Base-by-base conservation (phyloP, 202 grass and related monocot genomes). In the Zizania palustris region DNA sequence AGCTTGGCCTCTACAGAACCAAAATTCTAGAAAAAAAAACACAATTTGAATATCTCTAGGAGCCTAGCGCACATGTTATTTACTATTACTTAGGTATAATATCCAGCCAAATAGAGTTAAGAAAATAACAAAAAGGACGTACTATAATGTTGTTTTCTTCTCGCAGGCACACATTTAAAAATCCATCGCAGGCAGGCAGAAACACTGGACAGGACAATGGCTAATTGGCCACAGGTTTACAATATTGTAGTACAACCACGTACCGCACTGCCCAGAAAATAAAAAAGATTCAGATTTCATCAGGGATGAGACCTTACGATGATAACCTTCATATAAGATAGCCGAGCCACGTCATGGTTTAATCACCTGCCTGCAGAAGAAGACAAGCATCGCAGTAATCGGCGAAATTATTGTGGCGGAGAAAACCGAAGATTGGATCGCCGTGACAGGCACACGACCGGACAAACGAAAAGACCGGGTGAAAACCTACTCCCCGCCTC, bases 391-490 rank as follows among this genome's bases (percentile, higher is more conserved):
- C 36, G 76, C 54, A 51, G 80, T 83, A 15, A 41, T 18, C 81
- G 53, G 33, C 39, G 58, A 28, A 28, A 60, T n/a, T 12, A 37
- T 15, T 57, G 15, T 6, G 1, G 19, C 50, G 28, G 19, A 54
- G 71, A 81, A 63, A 60, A 80, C 15, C 63, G 57, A 75, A 33
- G 57, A 64, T 48, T 58, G 36, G 65, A 58, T 67, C n/a, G n/a
- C 46, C 48, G 34, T 28, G 84, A 86, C 45, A 40, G 53, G 37
- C n/a, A 44, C 34, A 28, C 28, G 28, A 9, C 58, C n/a, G 11
- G 45, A 22, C 36, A n/a, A 72, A 59, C 9, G 10, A 28, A 48
- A 37, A 72, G 21, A 44, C 0, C 75, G 36, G 46, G 37, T 42
- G 74, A 45, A 45, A 79, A 60, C 21, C 5, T 37, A 58, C 65